Percentiles rank a stretch among this genome's conserved stretches.
Conservation (phyloP, 106 monocot species). For the Apostasia ramifera region DNA sequence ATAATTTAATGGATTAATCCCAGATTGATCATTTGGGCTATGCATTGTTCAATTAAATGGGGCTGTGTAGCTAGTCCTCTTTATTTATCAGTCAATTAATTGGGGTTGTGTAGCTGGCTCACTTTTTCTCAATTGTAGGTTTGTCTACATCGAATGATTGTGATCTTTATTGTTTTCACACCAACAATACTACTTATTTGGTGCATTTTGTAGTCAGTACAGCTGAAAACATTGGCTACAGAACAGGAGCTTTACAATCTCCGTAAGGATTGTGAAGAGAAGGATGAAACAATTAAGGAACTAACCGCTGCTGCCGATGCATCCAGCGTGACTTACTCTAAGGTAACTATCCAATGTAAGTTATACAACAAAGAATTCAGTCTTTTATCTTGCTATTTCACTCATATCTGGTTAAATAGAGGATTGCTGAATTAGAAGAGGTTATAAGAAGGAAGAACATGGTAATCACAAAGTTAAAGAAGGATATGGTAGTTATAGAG, state of each 20-base stretch:
- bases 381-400: background rate
- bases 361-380: background rate
- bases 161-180: too few species aligned
- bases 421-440: slow-evolving; percentile 49
- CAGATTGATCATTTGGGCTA: too few species aligned
- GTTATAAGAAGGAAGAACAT: slow-evolving; percentile 49
- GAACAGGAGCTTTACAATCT: slow-evolving; percentile 76
- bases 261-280: slow-evolving; percentile 78
- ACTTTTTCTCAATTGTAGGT: too few species aligned
- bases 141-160: too few species aligned
- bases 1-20: too few species aligned
- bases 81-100: too few species aligned
- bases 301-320: slow-evolving; percentile 34
- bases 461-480: slow-evolving; percentile 51
- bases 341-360: slow-evolving; percentile 30
- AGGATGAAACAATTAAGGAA: slow-evolving; percentile 75
- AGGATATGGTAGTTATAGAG: slow-evolving; percentile 40
- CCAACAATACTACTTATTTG: background rate
- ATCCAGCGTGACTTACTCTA: slow-evolving; percentile 47
- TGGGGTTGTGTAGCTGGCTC: too few species aligned
- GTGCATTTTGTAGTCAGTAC: slow-evolving; percentile 2
- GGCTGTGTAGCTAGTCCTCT: too few species aligned
- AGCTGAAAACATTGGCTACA: slow-evolving; percentile 51
- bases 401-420: slow-evolving; percentile 19
- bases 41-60: too few species aligned